Evolutionary conservation across 2,329 filamentous ascomycete genomes (phyloP).

Genomic region (Hypoxylon sp.): DNA sequence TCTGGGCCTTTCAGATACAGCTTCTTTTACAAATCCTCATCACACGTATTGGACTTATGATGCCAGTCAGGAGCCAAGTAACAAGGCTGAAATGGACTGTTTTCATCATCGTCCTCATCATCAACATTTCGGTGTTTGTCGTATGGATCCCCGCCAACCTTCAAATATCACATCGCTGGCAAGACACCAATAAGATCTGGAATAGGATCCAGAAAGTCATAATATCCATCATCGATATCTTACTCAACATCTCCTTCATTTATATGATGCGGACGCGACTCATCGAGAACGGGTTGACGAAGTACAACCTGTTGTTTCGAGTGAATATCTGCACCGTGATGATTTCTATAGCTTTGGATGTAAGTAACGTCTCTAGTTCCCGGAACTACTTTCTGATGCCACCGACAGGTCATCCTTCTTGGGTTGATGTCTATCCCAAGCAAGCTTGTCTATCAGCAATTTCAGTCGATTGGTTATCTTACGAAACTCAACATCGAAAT

Average conservation of each 20-base stretch:
- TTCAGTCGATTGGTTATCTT: conserved; percentile 33
- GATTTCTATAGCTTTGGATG: conserved; percentile 60
- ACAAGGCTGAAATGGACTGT: conserved; percentile 57
- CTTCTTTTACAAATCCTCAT: conserved; percentile 64
- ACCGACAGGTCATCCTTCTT: conserved; percentile 34
- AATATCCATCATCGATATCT: conserved; percentile 59
- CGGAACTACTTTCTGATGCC: neutral
- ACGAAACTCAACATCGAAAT: conserved; percentile 40
- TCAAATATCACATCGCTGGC: conserved; percentile 37
- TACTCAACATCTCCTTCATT: conserved; percentile 63
- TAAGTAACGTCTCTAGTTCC: conserved; percentile 34
- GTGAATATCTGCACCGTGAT: conserved; percentile 61
- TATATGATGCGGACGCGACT: conserved; percentile 56
- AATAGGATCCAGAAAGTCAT: conserved; percentile 62
- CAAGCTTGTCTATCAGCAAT: conserved; percentile 33
- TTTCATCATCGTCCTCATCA: conserved; percentile 53
- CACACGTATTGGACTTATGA: conserved; percentile 61
- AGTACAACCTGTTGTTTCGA: conserved; percentile 58
- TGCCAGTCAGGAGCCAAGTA: conserved; percentile 51
- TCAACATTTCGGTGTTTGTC: conserved; percentile 62
- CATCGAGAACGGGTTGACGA: conserved; percentile 57
- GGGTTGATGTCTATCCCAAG: conserved; percentile 32
- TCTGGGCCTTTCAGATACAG: conserved; percentile 59
- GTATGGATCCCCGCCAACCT: conserved; percentile 62
- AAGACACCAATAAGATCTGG: conserved; percentile 60